These are phyloP conservation scores for Lasiodiplodia sp. DNA, from an alignment of 2,329 filamentous ascomycete species.

Conservation along the genomic window DNA sequence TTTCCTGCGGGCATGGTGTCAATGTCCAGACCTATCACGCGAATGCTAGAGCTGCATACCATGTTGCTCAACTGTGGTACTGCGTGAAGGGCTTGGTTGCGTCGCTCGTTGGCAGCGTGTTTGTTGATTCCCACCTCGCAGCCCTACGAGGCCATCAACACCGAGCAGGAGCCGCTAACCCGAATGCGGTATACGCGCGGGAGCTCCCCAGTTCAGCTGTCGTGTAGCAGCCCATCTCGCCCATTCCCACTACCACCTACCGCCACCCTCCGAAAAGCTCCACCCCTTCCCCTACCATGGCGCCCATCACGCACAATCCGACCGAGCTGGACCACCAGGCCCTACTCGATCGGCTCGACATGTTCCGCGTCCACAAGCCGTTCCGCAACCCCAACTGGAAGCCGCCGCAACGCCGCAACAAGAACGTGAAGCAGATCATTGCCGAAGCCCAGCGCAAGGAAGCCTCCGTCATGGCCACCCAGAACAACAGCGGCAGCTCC, in stretches of 20 bases:
- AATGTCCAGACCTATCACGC: not conserved
- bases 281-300: conserved; percentile 50
- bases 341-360: conserved; percentile 90
- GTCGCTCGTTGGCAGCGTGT: conserved; percentile 14
- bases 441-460: conserved; percentile 88
- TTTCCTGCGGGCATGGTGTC: conserved; percentile 68
- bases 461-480: conserved; percentile 84
- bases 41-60: conserved; percentile 34
- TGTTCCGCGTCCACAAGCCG: conserved; percentile 82
- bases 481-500: conserved; percentile 79
- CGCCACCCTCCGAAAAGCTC: not conserved
- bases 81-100: conserved; percentile 19
- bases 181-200: conserved; percentile 8
- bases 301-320: conserved; percentile 71
- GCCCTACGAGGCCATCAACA: conserved; percentile 24
- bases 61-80: conserved; percentile 33
- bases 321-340: conserved; percentile 81
- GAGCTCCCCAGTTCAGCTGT: conserved; percentile 19
- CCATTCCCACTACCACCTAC: conserved; percentile 1
- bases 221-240: not conserved
- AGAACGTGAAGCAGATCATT: conserved; percentile 96
- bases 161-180: conserved; percentile 8
- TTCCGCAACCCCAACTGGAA: conserved; percentile 94
- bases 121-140: conserved; percentile 17
- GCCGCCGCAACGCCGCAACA: conserved; percentile 94